Evolutionary conservation across 352 stramenopile genomes (phyloP), one percentile per base, ranked within the genome.

Genomic region (Phytophthora brassicae): DNA sequence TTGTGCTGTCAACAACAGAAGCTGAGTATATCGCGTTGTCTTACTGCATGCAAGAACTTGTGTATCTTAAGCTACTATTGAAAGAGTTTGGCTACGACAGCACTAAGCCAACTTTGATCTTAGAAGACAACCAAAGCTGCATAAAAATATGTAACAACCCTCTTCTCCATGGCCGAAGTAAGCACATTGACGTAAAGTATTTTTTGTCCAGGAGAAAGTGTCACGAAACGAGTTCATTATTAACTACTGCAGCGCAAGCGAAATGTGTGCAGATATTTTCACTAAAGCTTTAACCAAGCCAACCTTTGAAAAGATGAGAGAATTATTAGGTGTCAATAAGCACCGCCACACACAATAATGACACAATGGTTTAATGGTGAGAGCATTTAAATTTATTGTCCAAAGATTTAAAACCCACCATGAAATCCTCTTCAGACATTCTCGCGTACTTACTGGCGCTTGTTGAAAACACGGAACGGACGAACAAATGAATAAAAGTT

Each of bases 101-200:
- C 42, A 46, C 42, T 35, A 63, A 63, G 57, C n/a, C n/a, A n/a
- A n/a, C n/a, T n/a, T n/a, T n/a, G n/a, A n/a, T n/a, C n/a, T n/a
- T n/a, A n/a, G n/a, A 65, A 55, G 48, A 53, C 42, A 65, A 65
- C 20, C 56, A 65, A 54, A 50, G 26, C 29, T 58, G 13, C 31
- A 65, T 58, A n/a, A 43, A 55, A 12, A 52, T 65, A 13, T 50
- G 29, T 19, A 65, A 59, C n/a, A 64, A 64, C 29, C 28, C 28
- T 12, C 29, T 38, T 6, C 23, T 58, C 20, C 57, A 59, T 22
- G 45, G 36, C 6, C 14, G 38, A 2, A 46, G 26, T 6, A 55
- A 65, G 23, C 57, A 65, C 33, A 65, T 54, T 1, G 47, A 58
- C 8, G 58, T 65, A 0, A 53, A 55, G 5, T 65, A 55, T 50